These are phyloP conservation scores for Ophiostoma sp. DNA, from an alignment of 2,329 filamentous ascomycete genomes.

Conservation along the genomic window DNA sequence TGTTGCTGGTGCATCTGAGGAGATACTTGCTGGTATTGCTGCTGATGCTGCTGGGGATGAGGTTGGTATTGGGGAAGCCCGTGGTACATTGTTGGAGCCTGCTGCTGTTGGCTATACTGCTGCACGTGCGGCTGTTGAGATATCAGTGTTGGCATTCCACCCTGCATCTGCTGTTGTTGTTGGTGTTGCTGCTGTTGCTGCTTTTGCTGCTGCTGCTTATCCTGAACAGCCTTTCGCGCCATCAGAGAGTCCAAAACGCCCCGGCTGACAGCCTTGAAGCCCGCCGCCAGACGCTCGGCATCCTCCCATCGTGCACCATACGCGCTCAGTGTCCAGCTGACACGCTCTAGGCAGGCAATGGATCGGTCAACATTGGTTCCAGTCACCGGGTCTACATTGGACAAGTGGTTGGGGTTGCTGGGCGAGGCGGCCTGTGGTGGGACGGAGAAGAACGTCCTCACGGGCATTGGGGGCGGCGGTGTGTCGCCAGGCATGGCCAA, in stretches of 20 bases:
- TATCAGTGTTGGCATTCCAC: neutral
- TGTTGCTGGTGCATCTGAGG: slow-evolving; percentile 16
- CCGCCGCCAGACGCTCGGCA: slow-evolving; percentile 48
- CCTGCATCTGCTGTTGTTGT: slow-evolving; percentile 12
- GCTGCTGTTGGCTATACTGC: slow-evolving; percentile 17
- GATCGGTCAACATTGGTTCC: slow-evolving; percentile 53
- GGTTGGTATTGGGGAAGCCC: slow-evolving; percentile 31
- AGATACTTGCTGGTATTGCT: slow-evolving; percentile 11
- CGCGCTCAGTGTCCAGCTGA: slow-evolving; percentile 49
- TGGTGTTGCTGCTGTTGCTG: slow-evolving; percentile 14
- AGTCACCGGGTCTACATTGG: slow-evolving; percentile 11
- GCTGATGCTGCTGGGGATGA: slow-evolving; percentile 16
- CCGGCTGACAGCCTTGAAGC: slow-evolving; percentile 48
- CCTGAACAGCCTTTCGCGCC: slow-evolving; percentile 33
- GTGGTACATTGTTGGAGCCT: slow-evolving; percentile 28
- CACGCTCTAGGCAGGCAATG: slow-evolving; percentile 50
- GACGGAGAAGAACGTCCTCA: slow-evolving; percentile 30
- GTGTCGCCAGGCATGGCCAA: slow-evolving; percentile 43
- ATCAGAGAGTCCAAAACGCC: slow-evolving; percentile 43
- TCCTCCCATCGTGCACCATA: slow-evolving; percentile 58
- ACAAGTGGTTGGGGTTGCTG: neutral
- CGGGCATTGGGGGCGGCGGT: slow-evolving; percentile 50
- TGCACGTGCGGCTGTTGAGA: slow-evolving; percentile 5
- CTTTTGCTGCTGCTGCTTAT: slow-evolving; percentile 25
- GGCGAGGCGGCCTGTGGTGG: slow-evolving; percentile 28